A percentile compares a stretch with the other conserved stretches of the same genome.
Evolutionary conservation across 495 filamentous ascomycete genomes (phyloP).

Genomic region (Penicillium steckii): DNA sequence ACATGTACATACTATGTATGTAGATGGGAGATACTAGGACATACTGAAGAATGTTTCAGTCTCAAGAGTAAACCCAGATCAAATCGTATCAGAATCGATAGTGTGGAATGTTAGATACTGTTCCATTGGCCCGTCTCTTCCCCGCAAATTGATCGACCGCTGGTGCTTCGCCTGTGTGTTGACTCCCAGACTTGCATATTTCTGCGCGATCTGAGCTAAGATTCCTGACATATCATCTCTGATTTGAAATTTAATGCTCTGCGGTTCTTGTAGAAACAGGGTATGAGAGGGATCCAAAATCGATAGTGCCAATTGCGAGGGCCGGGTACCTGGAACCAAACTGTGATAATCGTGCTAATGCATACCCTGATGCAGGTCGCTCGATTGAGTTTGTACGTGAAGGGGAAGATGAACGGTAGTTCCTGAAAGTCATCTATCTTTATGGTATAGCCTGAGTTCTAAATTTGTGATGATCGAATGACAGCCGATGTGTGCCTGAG

Average conservation of each 20-base stretch:
- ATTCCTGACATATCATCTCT: conserved; percentile 1
- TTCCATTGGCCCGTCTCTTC: conserved; percentile 7
- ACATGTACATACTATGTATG: no score
- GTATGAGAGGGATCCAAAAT: conserved; percentile 17
- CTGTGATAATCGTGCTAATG: conserved; percentile 14
- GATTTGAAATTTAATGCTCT: background rate
- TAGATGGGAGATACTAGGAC: background rate
- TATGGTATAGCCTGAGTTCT: background rate
- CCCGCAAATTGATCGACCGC: conserved; percentile 18
- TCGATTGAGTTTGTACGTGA: conserved; percentile 10
- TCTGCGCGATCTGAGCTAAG: background rate
- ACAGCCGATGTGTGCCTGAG: background rate
- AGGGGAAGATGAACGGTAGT: conserved; percentile 4
- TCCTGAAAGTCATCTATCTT: background rate
- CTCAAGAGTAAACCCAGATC: background rate
- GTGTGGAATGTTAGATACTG: conserved; percentile 8
- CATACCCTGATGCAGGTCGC: background rate
- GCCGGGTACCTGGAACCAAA: conserved; percentile 14
- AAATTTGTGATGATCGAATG: conserved; percentile 8
- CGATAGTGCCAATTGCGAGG: conserved; percentile 13
- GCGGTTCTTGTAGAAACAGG: conserved; percentile 1
- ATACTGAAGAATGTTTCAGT: conserved; percentile 10
- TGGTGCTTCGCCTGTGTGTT: conserved; percentile 1
- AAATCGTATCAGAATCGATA: background rate
- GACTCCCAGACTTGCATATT: conserved; percentile 17